Evolutionary conservation across 352 stramenopile species (phyloP), one percentile per base, ranked within the genome.

Genomic region (Phytopythium vexans): DNA sequence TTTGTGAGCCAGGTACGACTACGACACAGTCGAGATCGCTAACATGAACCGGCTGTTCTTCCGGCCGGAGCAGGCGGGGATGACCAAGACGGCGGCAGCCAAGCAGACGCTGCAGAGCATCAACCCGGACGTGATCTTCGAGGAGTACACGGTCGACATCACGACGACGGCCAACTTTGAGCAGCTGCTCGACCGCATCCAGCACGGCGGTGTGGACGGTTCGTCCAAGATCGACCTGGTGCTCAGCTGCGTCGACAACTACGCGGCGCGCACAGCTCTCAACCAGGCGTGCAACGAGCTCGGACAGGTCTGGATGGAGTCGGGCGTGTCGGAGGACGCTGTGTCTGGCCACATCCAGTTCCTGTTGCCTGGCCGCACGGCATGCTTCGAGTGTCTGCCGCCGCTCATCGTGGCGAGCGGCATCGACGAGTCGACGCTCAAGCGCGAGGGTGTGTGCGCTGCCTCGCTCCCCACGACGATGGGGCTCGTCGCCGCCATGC

Each of bases 41-140:
- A 96, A 96, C 54, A 96, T 96, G 88, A 96, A 96, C 64, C 86
- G 88, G 35, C 65, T 96, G 34, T 96, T 96, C 70, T 96, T 95
- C 60, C 83, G 84, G 4, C 86, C 86, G 3, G 79, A 93, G 54
- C 86, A 96, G 58, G 84, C 78, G 0, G 86, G 86, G 42, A 82
- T 91, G 72, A 89, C 77, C 62, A 96, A 96, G 72, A 92, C 83
- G 2, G 83, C 84, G 7, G 88, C 88, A 0, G 85, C 88, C 33
- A 94, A 91, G 58, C 81, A 94, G 62, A 94, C 86, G 8, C 69
- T 96, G 36, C 74, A 89, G 48, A 92, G 74, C 56, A 96, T 96
- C 60, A 96, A 95, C 56, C 86, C 88, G 33, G 88, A 95, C 56
- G 88, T 96, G 50, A 73, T 87, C 38, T 90, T 94, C 50, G 86